These are phyloP conservation scores for Aspergillus phoenicis DNA, from an alignment of 2,329 filamentous ascomycete genomes.

Conservation along the genomic window DNA sequence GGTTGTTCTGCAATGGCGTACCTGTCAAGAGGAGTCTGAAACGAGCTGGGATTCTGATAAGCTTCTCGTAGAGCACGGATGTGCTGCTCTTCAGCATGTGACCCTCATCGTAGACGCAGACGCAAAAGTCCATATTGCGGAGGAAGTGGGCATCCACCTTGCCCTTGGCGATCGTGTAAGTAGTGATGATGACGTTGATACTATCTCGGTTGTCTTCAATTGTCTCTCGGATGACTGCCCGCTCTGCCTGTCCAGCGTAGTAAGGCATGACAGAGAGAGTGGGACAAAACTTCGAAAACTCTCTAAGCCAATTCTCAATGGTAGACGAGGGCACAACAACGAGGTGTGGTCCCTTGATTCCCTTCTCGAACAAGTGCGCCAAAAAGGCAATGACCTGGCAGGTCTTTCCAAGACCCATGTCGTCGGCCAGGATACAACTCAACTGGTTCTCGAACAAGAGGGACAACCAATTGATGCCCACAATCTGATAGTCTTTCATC, in stretches of 20 bases:
- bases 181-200: constrained; percentile 72
- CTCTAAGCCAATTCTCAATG: constrained; percentile 90
- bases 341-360: constrained; percentile 71
- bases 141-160: constrained; percentile 66
- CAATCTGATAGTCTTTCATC: constrained; percentile 91
- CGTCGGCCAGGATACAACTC: constrained; percentile 91
- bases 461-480: constrained; percentile 92
- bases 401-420: constrained; percentile 95
- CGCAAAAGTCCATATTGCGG: constrained; percentile 59
- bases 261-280: constrained; percentile 71
- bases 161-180: constrained; percentile 67
- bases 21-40: constrained; percentile 87
- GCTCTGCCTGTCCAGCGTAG: constrained; percentile 69
- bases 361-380: constrained; percentile 74
- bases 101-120: constrained; percentile 86
- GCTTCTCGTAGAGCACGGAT: constrained; percentile 76
- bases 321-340: constrained; percentile 92
- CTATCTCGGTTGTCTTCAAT: constrained; percentile 65
- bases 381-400: constrained; percentile 94
- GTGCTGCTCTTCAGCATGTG: constrained; percentile 89
- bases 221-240: constrained; percentile 67
- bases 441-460: constrained; percentile 77
- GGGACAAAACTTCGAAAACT: constrained; percentile 86
- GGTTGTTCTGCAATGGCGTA: constrained; percentile 93
- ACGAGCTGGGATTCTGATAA: constrained; percentile 74